phyloP scores from a whole-genome alignment of 164 flowering plant species.

The Annona squamosa region DNA sequence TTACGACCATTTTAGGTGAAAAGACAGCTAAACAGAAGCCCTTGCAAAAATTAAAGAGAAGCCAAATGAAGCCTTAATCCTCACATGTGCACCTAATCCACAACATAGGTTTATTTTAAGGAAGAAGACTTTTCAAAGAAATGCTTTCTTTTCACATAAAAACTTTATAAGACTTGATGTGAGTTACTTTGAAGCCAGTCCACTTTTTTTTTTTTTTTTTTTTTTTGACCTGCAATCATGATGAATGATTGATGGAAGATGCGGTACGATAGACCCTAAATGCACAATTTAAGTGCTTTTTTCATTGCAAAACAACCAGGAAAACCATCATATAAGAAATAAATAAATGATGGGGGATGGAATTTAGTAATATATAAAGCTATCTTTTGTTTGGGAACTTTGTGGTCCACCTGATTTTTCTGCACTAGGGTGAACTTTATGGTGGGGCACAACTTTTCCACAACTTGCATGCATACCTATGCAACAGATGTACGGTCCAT shows the following conservation, averaged over 20 bases:
- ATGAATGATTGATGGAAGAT: constrained; percentile 1
- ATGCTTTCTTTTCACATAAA: constrained; percentile 4
- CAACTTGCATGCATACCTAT: background rate
- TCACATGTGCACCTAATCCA: background rate
- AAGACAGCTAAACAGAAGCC: too few species aligned
- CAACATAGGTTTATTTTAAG: background rate
- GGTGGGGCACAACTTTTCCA: background rate
- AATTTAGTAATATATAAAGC: background rate
- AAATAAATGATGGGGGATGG: background rate
- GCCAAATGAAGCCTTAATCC: background rate
- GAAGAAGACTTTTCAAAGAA: background rate
- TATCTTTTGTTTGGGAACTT: background rate
- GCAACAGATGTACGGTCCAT: background rate
- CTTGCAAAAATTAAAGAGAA: too few species aligned
- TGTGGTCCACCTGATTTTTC: background rate
- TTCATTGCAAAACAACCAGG: background rate
- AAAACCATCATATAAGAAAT: background rate
- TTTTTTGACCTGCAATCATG: background rate
- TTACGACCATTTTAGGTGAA: too few species aligned
- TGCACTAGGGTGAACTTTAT: background rate
- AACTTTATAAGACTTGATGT: constrained; percentile 3
- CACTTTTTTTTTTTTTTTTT: background rate
- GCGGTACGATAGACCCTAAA: background rate
- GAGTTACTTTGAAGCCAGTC: background rate
- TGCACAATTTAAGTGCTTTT: background rate